These are phyloP conservation scores for Hericium erinaceus DNA, from an alignment of 768 basidiomycete genomes.

Conservation along the genomic window DNA sequence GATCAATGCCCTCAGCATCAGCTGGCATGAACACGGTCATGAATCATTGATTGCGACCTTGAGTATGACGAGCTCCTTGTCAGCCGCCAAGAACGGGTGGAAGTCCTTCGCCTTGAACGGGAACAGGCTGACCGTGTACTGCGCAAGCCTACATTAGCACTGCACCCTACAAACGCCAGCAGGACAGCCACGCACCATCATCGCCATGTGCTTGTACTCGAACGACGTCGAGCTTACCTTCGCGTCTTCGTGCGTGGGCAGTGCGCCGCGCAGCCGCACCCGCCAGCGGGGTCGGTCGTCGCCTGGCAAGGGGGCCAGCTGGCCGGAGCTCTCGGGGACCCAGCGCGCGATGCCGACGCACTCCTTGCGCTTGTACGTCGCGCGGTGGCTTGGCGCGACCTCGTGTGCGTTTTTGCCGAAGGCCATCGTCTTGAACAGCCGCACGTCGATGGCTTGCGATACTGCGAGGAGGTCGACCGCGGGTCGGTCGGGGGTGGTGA, in stretches of 20 bases:
- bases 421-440: slow-evolving; percentile 3
- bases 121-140: background rate
- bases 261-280: slow-evolving; percentile 1
- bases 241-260: background rate
- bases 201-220: background rate
- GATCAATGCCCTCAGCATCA: background rate
- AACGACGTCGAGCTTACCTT: slow-evolving; percentile 2
- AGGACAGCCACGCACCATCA: slow-evolving; percentile 4
- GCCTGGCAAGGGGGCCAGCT: background rate
- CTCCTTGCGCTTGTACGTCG: background rate
- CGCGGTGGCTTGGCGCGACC: background rate
- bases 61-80: background rate
- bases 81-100: background rate
- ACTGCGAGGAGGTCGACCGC: slow-evolving; percentile 3
- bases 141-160: background rate
- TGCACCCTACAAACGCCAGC: no score
- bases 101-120: slow-evolving; percentile 1
- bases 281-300: slow-evolving; percentile 1
- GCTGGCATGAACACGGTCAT: background rate
- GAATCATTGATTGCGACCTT: background rate
- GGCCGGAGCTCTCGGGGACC: background rate
- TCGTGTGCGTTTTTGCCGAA: slow-evolving; percentile 5
- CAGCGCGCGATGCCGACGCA: slow-evolving; percentile 5
- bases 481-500: slow-evolving; percentile 1
- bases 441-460: slow-evolving; percentile 4